Percentiles rank a stretch among this genome's conserved stretches.
Conservation (phyloP, 2,329 filamentous ascomycete genomes). For the Trichoderma sp. region DNA sequence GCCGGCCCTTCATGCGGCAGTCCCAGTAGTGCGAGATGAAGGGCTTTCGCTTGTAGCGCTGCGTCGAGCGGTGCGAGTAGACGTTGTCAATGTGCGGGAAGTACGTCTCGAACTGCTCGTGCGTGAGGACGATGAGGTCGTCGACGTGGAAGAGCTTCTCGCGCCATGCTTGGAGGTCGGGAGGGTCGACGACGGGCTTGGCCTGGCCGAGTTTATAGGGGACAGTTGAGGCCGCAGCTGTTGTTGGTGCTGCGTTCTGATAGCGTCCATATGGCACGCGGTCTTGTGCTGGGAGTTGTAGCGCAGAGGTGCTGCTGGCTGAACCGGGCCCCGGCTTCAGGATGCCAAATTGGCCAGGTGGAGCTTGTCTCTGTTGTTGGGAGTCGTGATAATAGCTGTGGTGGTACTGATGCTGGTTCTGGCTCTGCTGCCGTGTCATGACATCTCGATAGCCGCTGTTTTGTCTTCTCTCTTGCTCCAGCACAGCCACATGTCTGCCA, state of each 20-base stretch:
- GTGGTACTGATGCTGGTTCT: slow-evolving; percentile 12
- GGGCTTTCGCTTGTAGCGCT: slow-evolving; percentile 78
- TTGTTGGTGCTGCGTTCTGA: background rate
- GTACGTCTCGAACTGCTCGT: slow-evolving; percentile 79
- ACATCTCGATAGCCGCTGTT: background rate
- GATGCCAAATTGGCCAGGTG: slow-evolving; percentile 48
- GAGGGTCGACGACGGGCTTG: slow-evolving; percentile 21
- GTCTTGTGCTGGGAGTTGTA: background rate
- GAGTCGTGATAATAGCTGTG: slow-evolving; percentile 24
- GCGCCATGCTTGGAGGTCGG: slow-evolving; percentile 66
- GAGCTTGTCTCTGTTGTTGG: background rate
- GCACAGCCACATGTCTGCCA: background rate
- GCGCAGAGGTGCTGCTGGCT: background rate
- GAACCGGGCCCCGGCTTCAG: slow-evolving; percentile 35
- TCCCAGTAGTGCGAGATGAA: slow-evolving; percentile 85
- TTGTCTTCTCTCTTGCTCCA: background rate
- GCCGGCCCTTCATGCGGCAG: slow-evolving; percentile 77
- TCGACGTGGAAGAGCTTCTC: slow-evolving; percentile 75
- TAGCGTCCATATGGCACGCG: background rate
- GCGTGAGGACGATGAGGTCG: slow-evolving; percentile 68
- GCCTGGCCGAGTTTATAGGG: slow-evolving; percentile 15
- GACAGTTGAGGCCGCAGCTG: background rate
- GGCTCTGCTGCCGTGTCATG: slow-evolving; percentile 5
- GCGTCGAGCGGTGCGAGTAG: slow-evolving; percentile 81
- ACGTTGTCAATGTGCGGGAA: slow-evolving; percentile 84